These are phyloP conservation scores for Hemerocallis citrina DNA, from an alignment of 106 monocot genomes.

Conservation along the genomic window DNA sequence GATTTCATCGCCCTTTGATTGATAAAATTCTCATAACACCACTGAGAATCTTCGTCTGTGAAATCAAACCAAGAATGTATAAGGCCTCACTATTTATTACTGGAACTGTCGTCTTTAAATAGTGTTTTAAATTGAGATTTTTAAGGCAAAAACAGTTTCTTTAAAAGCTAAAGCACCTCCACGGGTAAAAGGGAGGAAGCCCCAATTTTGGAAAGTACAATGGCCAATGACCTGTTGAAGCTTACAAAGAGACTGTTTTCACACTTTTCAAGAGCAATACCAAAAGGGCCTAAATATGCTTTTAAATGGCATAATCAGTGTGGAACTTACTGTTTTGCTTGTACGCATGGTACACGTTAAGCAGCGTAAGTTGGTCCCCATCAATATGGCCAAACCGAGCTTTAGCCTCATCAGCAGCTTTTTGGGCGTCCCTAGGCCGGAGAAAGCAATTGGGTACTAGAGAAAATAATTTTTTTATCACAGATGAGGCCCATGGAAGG, in stretches of 20 bases:
- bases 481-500: conserved; percentile 65
- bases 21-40: conserved; percentile 75
- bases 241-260: too few relatives aligned
- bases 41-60: conserved; percentile 56
- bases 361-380: conserved; percentile 76
- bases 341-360: conserved; percentile 79
- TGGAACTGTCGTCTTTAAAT: too few relatives aligned
- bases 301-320: not conserved
- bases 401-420: conserved; percentile 79
- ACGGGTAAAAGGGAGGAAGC: too few relatives aligned
- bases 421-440: conserved; percentile 82
- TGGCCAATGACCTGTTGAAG: too few relatives aligned
- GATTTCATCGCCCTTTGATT: conserved; percentile 58
- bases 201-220: too few relatives aligned
- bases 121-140: too few relatives aligned
- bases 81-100: too few relatives aligned
- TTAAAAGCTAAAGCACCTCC: too few relatives aligned
- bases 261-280: too few relatives aligned
- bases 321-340: conserved; percentile 66
- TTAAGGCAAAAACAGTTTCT: too few relatives aligned
- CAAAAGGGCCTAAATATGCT: not conserved
- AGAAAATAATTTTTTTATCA: conserved; percentile 61
- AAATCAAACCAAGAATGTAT: conserved; percentile 1
- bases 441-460: conserved; percentile 88
- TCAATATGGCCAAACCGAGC: conserved; percentile 66